Percentiles rank a stretch among this genome's conserved stretches.
Evolutionary conservation across 352 stramenopile genomes (phyloP).

Genomic region (Phytopythium vexans): DNA sequence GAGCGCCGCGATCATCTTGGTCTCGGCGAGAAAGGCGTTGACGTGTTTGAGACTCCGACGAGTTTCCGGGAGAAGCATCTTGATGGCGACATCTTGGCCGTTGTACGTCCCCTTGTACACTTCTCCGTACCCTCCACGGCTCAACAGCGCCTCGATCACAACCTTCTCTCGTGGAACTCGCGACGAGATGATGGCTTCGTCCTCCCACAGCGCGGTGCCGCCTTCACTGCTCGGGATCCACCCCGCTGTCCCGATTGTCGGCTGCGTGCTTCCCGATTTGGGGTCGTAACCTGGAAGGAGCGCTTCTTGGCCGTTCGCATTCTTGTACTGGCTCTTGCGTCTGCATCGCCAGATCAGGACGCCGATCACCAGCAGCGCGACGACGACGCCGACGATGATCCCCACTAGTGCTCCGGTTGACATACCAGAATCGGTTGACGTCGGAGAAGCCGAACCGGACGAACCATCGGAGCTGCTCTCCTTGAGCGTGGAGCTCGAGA

Average conservation of each 20-base stretch:
- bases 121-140: slow-evolving; percentile 25
- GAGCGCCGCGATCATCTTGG: too few species aligned
- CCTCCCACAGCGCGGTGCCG: slow-evolving; percentile 25
- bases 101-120: too few species aligned
- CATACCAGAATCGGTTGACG: too few species aligned
- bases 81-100: too few species aligned
- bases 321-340: slow-evolving; percentile 3
- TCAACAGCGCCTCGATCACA: slow-evolving; percentile 18
- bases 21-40: too few species aligned
- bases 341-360: slow-evolving; percentile 10
- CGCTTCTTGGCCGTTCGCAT: slow-evolving; percentile 12
- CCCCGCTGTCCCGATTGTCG: not conserved
- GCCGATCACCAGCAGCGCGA: slow-evolving; percentile 9
- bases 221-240: slow-evolving; percentile 4
- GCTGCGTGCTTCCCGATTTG: slow-evolving; percentile 5
- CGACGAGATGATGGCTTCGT: slow-evolving; percentile 27
- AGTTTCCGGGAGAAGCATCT: too few species aligned
- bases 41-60: too few species aligned
- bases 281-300: slow-evolving; percentile 15
- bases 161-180: slow-evolving; percentile 21
- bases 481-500: too few species aligned
- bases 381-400: slow-evolving; percentile 17
- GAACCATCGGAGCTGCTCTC: too few species aligned
- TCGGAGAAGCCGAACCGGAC: too few species aligned
- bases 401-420: slow-evolving; percentile 2